Evolutionary conservation across 768 basidiomycete genomes (phyloP).

Genomic region (Phanerochaete sordida): DNA sequence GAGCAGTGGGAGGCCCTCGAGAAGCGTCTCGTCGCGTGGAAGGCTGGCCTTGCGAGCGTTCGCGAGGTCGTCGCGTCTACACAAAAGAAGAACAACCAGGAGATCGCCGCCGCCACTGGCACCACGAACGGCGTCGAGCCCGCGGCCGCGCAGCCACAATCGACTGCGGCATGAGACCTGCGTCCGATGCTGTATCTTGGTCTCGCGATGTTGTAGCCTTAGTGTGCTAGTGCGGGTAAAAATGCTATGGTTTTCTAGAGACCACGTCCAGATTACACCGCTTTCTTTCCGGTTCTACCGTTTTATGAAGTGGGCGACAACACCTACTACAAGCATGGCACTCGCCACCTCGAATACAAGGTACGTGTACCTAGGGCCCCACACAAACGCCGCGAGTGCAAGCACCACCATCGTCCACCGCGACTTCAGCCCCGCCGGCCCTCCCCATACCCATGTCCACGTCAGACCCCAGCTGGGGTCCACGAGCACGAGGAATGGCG

Average conservation of each 20-base stretch:
- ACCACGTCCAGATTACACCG: background rate
- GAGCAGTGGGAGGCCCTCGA: constrained; percentile 81
- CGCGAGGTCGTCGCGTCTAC: constrained; percentile 66
- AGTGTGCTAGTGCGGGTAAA: background rate
- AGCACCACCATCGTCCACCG: constrained; percentile 54
- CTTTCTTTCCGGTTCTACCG: background rate
- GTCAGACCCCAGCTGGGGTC: constrained; percentile 52
- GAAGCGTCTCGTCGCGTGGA: constrained; percentile 74
- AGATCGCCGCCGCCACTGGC: constrained; percentile 8
- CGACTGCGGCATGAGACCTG: constrained; percentile 6
- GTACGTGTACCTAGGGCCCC: constrained; percentile 66
- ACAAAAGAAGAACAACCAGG: constrained; percentile 23
- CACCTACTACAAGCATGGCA: constrained; percentile 42
- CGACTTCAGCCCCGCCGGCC: constrained; percentile 9
- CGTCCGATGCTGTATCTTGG: background rate
- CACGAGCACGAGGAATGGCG: constrained; percentile 60
- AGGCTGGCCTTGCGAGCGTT: constrained; percentile 63
- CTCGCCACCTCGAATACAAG: constrained; percentile 61
- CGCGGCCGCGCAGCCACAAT: constrained; percentile 5
- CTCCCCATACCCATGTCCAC: constrained; percentile 26
- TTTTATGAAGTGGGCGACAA: background rate
- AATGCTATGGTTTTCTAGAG: background rate
- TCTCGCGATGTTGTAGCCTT: constrained; percentile 1
- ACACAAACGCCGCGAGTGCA: constrained; percentile 53
- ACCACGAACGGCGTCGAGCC: constrained; percentile 8